These are phyloP conservation scores for Salvia sclarea DNA, from an alignment of 305 asterid species.

Conservation along the genomic window DNA sequence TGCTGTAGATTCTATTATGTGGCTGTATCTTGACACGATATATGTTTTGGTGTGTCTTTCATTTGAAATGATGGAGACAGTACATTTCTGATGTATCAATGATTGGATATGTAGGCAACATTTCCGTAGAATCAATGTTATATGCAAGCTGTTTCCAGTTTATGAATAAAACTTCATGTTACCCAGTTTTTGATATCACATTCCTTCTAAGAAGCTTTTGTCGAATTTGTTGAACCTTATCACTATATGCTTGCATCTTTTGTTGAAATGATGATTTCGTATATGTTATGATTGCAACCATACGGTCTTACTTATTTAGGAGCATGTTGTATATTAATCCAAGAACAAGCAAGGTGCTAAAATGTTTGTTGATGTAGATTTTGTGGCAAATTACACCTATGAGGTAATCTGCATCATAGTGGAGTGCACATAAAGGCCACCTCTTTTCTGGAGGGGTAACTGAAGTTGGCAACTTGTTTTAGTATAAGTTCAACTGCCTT, in stretches of 20 bases:
- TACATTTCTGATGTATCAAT: not conserved
- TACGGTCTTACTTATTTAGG: constrained; percentile 14
- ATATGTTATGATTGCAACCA: not conserved
- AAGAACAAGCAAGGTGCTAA: constrained; percentile 24
- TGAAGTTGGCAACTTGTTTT: constrained; percentile 64
- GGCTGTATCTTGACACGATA: constrained; percentile 9
- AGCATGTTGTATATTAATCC: constrained; percentile 26
- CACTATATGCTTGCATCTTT: constrained; percentile 15
- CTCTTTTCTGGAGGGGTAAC: constrained; percentile 50
- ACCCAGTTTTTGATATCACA: constrained; percentile 5
- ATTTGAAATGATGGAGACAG: constrained; percentile 17
- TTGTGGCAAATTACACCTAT: constrained; percentile 23
- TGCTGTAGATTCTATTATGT: constrained; percentile 5
- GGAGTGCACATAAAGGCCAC: constrained; percentile 43
- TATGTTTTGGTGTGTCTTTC: constrained; percentile 10
- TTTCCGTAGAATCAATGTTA: constrained; percentile 14
- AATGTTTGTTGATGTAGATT: constrained; percentile 24
- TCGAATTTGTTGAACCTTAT: constrained; percentile 6
- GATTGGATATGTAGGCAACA: constrained; percentile 22
- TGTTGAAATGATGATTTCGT: constrained; percentile 19
- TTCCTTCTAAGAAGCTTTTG: constrained; percentile 23
- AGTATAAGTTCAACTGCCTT: constrained; percentile 66
- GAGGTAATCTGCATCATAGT: constrained; percentile 34
- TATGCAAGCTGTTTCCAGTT: constrained; percentile 12
- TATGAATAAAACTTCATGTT: constrained; percentile 6